Percentiles rank a stretch among this genome's conserved stretches.
Conservation (phyloP, 257 asterid genomes). For the Schizonepeta tenuifolia region DNA sequence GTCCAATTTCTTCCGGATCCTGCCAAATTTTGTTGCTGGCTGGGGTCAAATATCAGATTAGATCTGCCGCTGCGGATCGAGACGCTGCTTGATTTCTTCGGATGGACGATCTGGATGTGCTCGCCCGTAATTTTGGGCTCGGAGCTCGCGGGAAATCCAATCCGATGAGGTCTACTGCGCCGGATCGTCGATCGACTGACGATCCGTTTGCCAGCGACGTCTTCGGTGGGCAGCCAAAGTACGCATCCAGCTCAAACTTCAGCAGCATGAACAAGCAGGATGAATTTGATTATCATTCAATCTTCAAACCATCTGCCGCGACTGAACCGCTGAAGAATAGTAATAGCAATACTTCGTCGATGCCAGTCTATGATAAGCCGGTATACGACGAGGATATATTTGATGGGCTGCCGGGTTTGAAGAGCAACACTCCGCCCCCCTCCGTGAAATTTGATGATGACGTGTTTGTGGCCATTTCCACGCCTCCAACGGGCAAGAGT, state of each 20-base stretch:
- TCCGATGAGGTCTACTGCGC: constrained; percentile 82
- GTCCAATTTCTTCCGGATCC: constrained; percentile 47
- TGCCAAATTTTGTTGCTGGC: constrained; percentile 34
- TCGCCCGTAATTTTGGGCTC: constrained; percentile 76
- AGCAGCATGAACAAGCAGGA: constrained; percentile 34
- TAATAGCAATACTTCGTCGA: constrained; percentile 40
- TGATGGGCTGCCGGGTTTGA: constrained; percentile 89
- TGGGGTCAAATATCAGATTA: constrained; percentile 37
- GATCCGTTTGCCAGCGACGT: constrained; percentile 74
- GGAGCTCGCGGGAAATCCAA: constrained; percentile 81
- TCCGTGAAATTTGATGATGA: constrained; percentile 63
- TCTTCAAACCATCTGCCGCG: constrained; percentile 47
- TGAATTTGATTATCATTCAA: constrained; percentile 73
- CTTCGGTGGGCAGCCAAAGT: constrained; percentile 77
- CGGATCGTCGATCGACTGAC: constrained; percentile 67
- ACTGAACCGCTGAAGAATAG: constrained; percentile 36
- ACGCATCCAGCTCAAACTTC: constrained; percentile 44
- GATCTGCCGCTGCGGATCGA: constrained; percentile 48
- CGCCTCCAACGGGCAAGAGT: constrained; percentile 44
- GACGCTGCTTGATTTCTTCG: constrained; percentile 31
- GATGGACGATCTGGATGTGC: constrained; percentile 90
- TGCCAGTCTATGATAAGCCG: constrained; percentile 94
- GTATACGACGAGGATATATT: constrained; percentile 94
- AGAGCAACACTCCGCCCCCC: constrained; percentile 62
- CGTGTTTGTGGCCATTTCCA: constrained; percentile 59